A percentile compares a stretch with the other conserved stretches of the same genome.
These are phyloP conservation scores for Phytophthora vignae DNA, from an alignment of 352 stramenopile species.

Conservation along the genomic window DNA sequence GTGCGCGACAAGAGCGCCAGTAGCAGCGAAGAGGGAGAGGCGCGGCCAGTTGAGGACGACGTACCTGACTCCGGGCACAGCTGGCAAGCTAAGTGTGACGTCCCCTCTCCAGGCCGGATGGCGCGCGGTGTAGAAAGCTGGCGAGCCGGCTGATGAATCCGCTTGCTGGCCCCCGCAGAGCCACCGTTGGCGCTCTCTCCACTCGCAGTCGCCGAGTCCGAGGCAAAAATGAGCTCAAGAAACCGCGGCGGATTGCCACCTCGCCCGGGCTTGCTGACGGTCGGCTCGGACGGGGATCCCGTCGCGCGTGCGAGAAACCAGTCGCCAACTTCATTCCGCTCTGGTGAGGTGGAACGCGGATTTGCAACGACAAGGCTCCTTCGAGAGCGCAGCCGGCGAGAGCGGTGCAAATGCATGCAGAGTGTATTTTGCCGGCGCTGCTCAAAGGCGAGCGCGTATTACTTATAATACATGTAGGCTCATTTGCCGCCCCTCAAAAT, in stretches of 20 bases:
- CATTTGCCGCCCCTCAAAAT: constrained; percentile 1
- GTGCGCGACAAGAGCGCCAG: constrained; percentile 3
- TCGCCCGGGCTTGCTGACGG: constrained; percentile 30
- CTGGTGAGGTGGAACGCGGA: constrained; percentile 11
- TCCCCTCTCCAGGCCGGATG: constrained; percentile 6
- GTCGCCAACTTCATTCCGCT: constrained; percentile 30
- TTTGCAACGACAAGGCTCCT: constrained; percentile 26
- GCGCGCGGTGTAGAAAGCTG: constrained; percentile 32
- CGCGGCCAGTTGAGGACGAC: constrained; percentile 22
- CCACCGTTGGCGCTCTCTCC: constrained; percentile 25
- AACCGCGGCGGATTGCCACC: constrained; percentile 11
- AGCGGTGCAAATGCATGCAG: not conserved
- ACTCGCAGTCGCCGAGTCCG: constrained; percentile 20
- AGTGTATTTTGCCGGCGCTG: not conserved
- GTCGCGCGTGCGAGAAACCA: constrained; percentile 27
- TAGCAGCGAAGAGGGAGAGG: constrained; percentile 23
- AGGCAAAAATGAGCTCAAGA: constrained; percentile 35
- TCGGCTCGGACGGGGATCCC: constrained; percentile 22
- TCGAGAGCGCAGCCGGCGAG: not conserved
- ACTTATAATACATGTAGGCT: not conserved
- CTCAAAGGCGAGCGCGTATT: not conserved
- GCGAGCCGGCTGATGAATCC: constrained; percentile 23
- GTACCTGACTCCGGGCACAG: constrained; percentile 28
- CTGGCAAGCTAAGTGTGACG: constrained; percentile 27
- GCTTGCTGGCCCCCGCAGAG: constrained; percentile 24